Conservation (phyloP, 805 yeast species). For the Cyberlindnera mycetangii region DNA sequence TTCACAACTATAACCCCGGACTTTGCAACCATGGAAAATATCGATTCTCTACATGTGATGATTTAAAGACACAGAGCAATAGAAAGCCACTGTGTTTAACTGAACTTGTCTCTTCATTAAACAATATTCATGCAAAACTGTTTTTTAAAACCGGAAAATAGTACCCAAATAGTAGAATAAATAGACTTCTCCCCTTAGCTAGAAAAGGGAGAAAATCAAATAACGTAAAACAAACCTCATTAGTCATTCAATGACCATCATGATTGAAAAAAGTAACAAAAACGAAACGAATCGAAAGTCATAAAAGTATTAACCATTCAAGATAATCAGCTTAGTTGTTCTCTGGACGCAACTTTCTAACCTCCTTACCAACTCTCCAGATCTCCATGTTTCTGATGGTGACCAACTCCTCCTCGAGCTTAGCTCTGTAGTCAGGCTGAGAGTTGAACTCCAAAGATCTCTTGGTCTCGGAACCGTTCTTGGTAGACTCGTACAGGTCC, state of each 20-base stretch:
- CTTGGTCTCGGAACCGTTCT: slow-evolving; percentile 95
- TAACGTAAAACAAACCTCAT: slow-evolving; percentile 9
- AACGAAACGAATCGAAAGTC: slow-evolving; percentile 13
- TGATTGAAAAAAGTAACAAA: slow-evolving; percentile 20
- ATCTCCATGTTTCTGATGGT: slow-evolving; percentile 96
- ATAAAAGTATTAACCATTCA: background rate
- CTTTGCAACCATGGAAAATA: too few relatives aligned
- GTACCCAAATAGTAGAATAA: slow-evolving; percentile 12
- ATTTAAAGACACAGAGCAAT: background rate
- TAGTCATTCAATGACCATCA: slow-evolving; percentile 31
- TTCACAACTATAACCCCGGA: too few relatives aligned
- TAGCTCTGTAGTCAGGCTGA: slow-evolving; percentile 95
- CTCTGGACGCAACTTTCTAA: slow-evolving; percentile 99
- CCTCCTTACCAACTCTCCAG: slow-evolving; percentile 99
- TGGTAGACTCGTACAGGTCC: slow-evolving; percentile 91
- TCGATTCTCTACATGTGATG: too few relatives aligned
- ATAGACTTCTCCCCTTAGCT: slow-evolving; percentile 5
- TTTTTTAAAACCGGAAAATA: slow-evolving; percentile 14
- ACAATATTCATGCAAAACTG: slow-evolving; percentile 35
- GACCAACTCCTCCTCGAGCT: slow-evolving; percentile 89
- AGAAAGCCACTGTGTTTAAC: slow-evolving; percentile 1
- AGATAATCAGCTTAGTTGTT: slow-evolving; percentile 61
- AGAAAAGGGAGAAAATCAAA: background rate
- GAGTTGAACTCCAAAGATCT: slow-evolving; percentile 99
- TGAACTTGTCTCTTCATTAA: slow-evolving; percentile 41